Conservation (phyloP, 2,329 filamentous ascomycete species). For the Exophiala sp. region DNA sequence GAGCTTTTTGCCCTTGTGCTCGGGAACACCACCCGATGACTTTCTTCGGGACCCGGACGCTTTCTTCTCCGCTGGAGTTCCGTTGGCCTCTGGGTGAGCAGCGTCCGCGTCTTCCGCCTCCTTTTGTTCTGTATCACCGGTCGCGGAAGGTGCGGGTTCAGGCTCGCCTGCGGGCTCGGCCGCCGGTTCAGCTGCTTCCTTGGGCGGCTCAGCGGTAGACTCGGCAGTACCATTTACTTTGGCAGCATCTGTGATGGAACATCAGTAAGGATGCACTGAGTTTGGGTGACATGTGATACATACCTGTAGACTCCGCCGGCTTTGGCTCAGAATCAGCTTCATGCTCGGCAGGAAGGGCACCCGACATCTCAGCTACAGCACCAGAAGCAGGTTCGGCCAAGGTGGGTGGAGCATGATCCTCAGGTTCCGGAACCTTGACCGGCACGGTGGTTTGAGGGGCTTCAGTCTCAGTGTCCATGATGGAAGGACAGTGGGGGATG, state of each 20-base stretch:
- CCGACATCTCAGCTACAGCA: slow-evolving; percentile 25
- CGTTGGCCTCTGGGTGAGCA: slow-evolving; percentile 43
- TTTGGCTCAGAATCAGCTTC: slow-evolving; percentile 32
- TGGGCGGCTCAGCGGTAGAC: slow-evolving; percentile 27
- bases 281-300: slow-evolving; percentile 23
- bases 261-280: slow-evolving; percentile 1
- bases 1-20: slow-evolving; percentile 70
- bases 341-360: slow-evolving; percentile 32
- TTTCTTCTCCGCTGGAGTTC: slow-evolving; percentile 48
- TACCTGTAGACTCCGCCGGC: slow-evolving; percentile 30
- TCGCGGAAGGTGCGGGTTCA: slow-evolving; percentile 22
- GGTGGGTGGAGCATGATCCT: slow-evolving; percentile 24
- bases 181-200: slow-evolving; percentile 7
- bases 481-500: slow-evolving; percentile 6
- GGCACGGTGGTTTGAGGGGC: slow-evolving; percentile 20
- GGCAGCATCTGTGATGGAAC: slow-evolving; percentile 22
- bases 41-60: slow-evolving; percentile 58
- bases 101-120: slow-evolving; percentile 28
- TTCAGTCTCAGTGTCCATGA: slow-evolving; percentile 16
- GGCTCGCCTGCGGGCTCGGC: slow-evolving; percentile 31
- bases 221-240: slow-evolving; percentile 28
- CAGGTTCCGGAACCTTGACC: slow-evolving; percentile 25
- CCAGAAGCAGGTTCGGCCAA: slow-evolving; percentile 26
- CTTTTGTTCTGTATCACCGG: slow-evolving; percentile 11
- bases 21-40: slow-evolving; percentile 56